Evolutionary conservation across 305 asterid species (phyloP).

Genomic region (Solanum hybrid): DNA sequence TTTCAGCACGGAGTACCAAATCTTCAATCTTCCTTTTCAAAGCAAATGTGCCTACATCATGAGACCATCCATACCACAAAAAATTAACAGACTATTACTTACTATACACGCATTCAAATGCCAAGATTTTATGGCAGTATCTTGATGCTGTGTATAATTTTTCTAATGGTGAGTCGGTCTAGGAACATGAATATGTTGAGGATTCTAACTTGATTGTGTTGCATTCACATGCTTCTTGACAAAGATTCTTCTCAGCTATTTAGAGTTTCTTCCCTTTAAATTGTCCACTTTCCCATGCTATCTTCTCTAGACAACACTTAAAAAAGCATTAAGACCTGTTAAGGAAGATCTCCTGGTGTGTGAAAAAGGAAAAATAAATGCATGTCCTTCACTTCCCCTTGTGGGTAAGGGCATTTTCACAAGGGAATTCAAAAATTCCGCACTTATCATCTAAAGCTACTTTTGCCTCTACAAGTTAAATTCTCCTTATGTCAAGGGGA

Average conservation of each 20-base stretch:
- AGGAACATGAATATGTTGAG: not conserved
- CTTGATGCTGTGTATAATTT: not conserved
- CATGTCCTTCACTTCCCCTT: not conserved
- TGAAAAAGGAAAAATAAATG: not conserved
- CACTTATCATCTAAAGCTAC: not conserved
- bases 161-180: not conserved
- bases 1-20: constrained; percentile 69
- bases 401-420: not conserved
- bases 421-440: not conserved
- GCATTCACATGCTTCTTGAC: not conserved
- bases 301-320: not conserved
- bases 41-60: constrained; percentile 47
- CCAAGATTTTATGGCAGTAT: not conserved
- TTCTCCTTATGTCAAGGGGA: not conserved
- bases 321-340: not conserved
- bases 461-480: not conserved
- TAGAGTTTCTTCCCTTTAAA: not conserved
- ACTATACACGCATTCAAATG: not conserved
- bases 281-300: not conserved
- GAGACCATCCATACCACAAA: not conserved
- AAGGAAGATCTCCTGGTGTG: not conserved
- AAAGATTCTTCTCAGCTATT: not conserved
- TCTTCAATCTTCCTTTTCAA: constrained; percentile 67
- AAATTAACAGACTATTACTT: not conserved
- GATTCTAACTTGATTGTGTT: not conserved